These are phyloP conservation scores for Amoebophrya sp. DNA, from an alignment of 169 alveolate genomes.

Conservation along the genomic window DNA sequence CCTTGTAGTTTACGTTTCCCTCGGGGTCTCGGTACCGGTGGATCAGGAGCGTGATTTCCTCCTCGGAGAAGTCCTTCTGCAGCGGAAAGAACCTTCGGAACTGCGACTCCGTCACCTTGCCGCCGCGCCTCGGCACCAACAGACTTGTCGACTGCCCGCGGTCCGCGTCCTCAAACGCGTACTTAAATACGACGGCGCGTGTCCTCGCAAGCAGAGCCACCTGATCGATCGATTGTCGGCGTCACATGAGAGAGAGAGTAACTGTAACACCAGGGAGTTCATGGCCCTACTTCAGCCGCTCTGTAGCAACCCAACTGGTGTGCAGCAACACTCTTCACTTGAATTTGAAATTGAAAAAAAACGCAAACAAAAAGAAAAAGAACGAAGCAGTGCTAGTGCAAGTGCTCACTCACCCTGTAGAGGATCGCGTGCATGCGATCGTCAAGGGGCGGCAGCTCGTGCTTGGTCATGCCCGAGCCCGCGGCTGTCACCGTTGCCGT, in stretches of 20 bases:
- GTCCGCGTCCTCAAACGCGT: background rate
- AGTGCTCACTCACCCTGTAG: background rate
- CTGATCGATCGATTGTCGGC: no score
- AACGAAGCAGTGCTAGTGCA: no score
- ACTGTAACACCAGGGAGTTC: no score
- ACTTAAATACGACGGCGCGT: background rate
- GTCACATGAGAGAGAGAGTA: no score
- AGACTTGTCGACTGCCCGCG: background rate
- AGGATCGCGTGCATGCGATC: background rate
- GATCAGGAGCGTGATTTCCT: background rate
- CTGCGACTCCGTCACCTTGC: background rate
- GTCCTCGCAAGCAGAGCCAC: background rate
- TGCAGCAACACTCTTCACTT: no score
- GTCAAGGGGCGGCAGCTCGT: background rate
- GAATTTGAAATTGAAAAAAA: no score
- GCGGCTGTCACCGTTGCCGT: background rate
- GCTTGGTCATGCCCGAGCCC: background rate
- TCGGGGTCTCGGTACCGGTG: background rate
- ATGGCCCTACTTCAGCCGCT: no score
- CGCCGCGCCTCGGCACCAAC: background rate
- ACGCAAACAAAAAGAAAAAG: no score
- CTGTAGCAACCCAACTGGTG: no score
- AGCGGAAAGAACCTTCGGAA: background rate
- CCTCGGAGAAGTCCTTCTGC: background rate
- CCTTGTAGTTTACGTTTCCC: background rate